Evolutionary conservation across 176 grass and related monocot genomes (phyloP).

Genomic region (Phoenix roebelenii): DNA sequence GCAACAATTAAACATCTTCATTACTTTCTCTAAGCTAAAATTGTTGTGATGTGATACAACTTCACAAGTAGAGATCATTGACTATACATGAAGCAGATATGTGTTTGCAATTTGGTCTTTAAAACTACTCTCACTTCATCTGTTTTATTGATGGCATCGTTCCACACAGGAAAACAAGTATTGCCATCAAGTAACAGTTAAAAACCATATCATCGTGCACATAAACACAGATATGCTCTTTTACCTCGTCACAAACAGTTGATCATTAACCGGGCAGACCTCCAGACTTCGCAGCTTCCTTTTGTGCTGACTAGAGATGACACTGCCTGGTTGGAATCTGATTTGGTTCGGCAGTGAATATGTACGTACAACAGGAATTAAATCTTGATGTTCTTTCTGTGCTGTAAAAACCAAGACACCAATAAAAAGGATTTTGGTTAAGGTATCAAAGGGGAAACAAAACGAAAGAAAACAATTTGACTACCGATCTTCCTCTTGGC

Average conservation of each 20-base stretch:
- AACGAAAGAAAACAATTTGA: neutral
- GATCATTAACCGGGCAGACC: slow-evolving; percentile 71
- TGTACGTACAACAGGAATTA: slow-evolving; percentile 50
- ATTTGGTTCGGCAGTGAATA: slow-evolving; percentile 42
- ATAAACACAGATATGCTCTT: too few species aligned
- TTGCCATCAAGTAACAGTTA: too few species aligned
- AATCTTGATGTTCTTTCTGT: slow-evolving; percentile 54
- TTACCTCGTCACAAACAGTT: slow-evolving; percentile 84
- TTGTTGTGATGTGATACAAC: too few species aligned
- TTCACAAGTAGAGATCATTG: too few species aligned
- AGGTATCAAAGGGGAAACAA: neutral
- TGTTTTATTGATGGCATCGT: too few species aligned
- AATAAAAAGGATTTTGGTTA: neutral
- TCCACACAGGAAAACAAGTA: too few species aligned
- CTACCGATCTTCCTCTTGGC: slow-evolving; percentile 57
- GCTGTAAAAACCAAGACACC: slow-evolving; percentile 28
- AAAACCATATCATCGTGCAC: too few species aligned
- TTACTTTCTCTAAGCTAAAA: too few species aligned
- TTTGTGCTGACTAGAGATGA: slow-evolving; percentile 69
- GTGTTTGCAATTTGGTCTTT: too few species aligned
- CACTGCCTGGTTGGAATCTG: slow-evolving; percentile 38
- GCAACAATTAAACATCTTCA: too few species aligned
- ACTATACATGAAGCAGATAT: too few species aligned
- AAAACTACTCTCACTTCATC: too few species aligned
- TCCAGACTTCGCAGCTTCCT: slow-evolving; percentile 87